These are phyloP conservation scores for Paramecium biaurelia DNA, from an alignment of 73 alveolate species.

Conservation along the genomic window DNA sequence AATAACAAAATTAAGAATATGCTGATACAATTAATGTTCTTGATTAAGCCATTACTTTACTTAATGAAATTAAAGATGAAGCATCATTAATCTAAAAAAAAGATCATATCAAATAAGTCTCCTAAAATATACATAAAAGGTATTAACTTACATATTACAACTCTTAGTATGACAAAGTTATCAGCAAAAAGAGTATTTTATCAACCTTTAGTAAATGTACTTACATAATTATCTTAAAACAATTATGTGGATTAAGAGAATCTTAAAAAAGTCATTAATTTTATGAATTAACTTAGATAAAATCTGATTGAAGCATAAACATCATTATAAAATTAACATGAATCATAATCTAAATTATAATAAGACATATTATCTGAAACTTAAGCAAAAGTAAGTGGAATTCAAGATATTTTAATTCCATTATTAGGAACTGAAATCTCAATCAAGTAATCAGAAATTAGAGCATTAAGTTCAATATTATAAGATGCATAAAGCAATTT, in stretches of 20 bases:
- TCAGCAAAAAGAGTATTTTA: conserved; percentile 12
- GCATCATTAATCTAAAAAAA: conserved; percentile 5
- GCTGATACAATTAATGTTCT: conserved; percentile 6
- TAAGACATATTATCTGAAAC: conserved; percentile 1
- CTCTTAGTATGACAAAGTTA: background rate
- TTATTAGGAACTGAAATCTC: background rate
- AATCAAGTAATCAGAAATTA: background rate
- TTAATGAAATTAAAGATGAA: conserved; percentile 35
- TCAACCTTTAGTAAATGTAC: conserved; percentile 28
- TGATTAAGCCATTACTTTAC: background rate
- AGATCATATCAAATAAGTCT: background rate
- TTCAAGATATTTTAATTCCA: conserved; percentile 1
- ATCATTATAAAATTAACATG: background rate
- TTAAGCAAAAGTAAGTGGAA: background rate
- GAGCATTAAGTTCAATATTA: background rate
- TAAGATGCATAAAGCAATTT: background rate
- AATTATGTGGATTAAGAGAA: conserved; percentile 30
- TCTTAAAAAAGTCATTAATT: background rate
- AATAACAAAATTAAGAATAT: background rate
- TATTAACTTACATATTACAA: background rate
- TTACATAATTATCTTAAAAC: background rate
- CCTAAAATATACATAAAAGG: background rate
- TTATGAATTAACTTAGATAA: conserved; percentile 9
- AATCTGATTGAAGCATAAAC: conserved; percentile 23
- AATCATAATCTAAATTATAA: background rate